These are phyloP conservation scores for Physaria fendleri DNA, from an alignment of 345 rosid species.

Conservation along the genomic window DNA sequence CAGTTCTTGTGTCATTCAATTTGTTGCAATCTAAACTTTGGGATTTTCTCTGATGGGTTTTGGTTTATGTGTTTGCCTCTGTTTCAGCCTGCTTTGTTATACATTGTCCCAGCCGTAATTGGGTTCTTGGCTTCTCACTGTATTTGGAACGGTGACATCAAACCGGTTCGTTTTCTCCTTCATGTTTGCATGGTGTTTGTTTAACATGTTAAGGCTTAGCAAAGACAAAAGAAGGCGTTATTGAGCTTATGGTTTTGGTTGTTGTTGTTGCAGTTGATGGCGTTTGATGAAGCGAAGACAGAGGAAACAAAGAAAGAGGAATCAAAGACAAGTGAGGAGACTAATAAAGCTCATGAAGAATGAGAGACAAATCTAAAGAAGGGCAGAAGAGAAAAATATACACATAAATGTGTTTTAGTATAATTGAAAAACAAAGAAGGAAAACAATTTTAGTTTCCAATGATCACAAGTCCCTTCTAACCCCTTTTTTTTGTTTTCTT, in stretches of 20 bases:
- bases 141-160: constrained; percentile 87
- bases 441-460: constrained; percentile 31
- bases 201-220: background rate
- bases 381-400: constrained; percentile 10
- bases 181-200: too few relatives aligned
- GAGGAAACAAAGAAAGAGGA: constrained; percentile 66
- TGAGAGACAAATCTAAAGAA: constrained; percentile 30
- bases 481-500: background rate
- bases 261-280: constrained; percentile 60
- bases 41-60: background rate
- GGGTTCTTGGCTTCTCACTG: constrained; percentile 93
- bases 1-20: background rate
- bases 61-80: background rate
- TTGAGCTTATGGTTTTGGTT: background rate
- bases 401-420: constrained; percentile 17
- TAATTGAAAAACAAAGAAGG: constrained; percentile 22
- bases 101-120: constrained; percentile 87
- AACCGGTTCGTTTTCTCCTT: constrained; percentile 63
- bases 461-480: constrained; percentile 18
- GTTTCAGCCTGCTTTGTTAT: constrained; percentile 91
- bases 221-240: background rate
- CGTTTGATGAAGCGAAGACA: constrained; percentile 69
- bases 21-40: background rate
- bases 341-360: constrained; percentile 39
- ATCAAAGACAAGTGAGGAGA: constrained; percentile 41